phyloP scores from a whole-genome alignment of 805 yeast genomes.

The Wickerhamomyces rabaulensis region DNA sequence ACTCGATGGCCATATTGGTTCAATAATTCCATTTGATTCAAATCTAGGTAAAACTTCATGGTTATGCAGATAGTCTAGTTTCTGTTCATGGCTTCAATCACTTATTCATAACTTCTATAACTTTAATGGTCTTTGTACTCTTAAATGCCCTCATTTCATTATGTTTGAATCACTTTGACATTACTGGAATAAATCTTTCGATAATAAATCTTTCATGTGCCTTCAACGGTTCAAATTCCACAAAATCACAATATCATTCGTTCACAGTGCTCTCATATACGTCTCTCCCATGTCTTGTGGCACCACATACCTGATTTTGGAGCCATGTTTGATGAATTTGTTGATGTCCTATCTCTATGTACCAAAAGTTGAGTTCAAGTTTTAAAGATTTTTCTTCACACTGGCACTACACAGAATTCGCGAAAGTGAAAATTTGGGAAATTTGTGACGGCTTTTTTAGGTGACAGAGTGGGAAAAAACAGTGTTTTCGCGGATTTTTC shows the following conservation, averaged over 20 bases:
- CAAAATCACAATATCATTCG: neutral
- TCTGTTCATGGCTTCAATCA: neutral
- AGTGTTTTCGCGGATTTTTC: neutral
- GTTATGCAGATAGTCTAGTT: too few relatives aligned
- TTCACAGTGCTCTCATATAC: neutral
- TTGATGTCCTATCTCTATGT: conserved; percentile 5
- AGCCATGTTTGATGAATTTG: conserved; percentile 35
- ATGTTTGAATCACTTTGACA: neutral
- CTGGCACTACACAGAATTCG: neutral
- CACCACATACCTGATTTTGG: conserved; percentile 49
- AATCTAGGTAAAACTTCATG: too few relatives aligned
- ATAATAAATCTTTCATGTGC: neutral
- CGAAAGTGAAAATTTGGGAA: neutral
- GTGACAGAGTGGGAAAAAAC: neutral
- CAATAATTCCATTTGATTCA: too few relatives aligned
- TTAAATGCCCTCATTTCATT: neutral
- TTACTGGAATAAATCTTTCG: too few relatives aligned
- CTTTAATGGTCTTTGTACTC: neutral
- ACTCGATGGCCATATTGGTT: too few relatives aligned
- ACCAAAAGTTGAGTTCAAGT: conserved; percentile 1
- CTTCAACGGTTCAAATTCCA: neutral
- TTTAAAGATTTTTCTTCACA: conserved; percentile 4
- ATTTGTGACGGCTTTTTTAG: conserved; percentile 1
- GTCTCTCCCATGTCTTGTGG: neutral
- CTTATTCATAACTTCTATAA: neutral